Base-by-base conservation (phyloP, 495 filamentous ascomycete species). In the Penicillium flavigenum region DNA sequence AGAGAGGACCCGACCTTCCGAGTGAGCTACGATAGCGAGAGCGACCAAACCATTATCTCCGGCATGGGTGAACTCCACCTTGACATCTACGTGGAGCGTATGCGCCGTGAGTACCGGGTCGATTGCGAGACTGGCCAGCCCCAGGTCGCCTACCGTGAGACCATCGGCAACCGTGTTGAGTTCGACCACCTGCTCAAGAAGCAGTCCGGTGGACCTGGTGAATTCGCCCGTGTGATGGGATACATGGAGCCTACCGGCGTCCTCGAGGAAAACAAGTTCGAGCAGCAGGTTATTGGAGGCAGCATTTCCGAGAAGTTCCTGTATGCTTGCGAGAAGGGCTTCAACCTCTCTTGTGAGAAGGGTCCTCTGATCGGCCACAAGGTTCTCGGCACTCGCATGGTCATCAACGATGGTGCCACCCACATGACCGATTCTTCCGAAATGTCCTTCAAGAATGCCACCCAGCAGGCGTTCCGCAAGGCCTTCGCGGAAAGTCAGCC, bases 11-110 rank as follows among this genome's bases (percentile, higher is more conserved):
- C 95, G 10, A 99, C 95, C 22, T 99, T 99, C 84, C 85, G 95
- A 43, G 90, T 98, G 43, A 87, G 88, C 58, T 90, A 95, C 66
- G 95, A 99, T 66, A 75, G 79, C 36, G 95, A 99, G 76, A 88
- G 84, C 62, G 85, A 93, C 61, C 89, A 99, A 77, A 96, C 92
- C 47, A 94, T 99, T 71, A 98, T 99, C 71, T 93, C 89, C 43
- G 95, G 95, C 48, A 99, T 99, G 95, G 95, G 95, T 59, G 95
- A 99, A 71, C 73, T 99, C 57, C 95, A 99, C 73, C 82, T 99
- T 24, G 90, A 93, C 62, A 96, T 99, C 71, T 99, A 99, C 77
- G 85, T 98, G 39, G 95, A 99, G 78, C 93, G 95, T 63, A 95
- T 99, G 85, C 89, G 90, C 52, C 88, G 95, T 69, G 95, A 99